Evolutionary conservation across 805 yeast genomes (phyloP).

Genomic region (Starmerella tilneyi): DNA sequence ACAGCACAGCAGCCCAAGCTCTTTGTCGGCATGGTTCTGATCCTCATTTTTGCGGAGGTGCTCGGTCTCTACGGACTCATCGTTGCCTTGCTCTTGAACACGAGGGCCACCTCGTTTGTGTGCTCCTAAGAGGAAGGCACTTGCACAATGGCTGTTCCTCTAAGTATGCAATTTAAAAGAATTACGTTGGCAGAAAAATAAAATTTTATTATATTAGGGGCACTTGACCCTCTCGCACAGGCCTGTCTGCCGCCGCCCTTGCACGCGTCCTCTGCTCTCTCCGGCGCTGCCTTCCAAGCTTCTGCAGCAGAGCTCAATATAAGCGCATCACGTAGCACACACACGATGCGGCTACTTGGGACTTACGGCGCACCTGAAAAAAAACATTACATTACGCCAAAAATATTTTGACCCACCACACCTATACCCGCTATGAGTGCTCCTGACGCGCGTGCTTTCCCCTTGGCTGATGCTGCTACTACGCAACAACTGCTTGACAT

Average conservation of each 20-base stretch:
- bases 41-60: conserved; percentile 97
- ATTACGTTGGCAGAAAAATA: not conserved
- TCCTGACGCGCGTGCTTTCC: conserved; percentile 95
- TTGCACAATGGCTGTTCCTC: not conserved
- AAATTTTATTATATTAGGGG: not conserved
- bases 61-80: conserved; percentile 96
- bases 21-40: conserved; percentile 96
- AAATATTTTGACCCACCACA: not conserved
- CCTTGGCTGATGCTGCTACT: conserved; percentile 91
- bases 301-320: not conserved
- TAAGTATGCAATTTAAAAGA: not conserved
- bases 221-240: not conserved
- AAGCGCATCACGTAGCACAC: not conserved
- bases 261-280: too few species aligned
- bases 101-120: conserved; percentile 92
- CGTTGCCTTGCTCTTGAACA: conserved; percentile 94
- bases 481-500: conserved; percentile 95
- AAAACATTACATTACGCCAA: not conserved
- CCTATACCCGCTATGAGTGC: conserved; percentile 19
- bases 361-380: not conserved
- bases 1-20: conserved; percentile 96
- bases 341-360: not conserved
- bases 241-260: too few species aligned
- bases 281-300: too few species aligned
- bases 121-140: conserved; percentile 23